Evolutionary conservation across 305 asterid genomes (phyloP), one percentile per base, ranked within the genome.

Genomic region (Solanum aculeatissimum): DNA sequence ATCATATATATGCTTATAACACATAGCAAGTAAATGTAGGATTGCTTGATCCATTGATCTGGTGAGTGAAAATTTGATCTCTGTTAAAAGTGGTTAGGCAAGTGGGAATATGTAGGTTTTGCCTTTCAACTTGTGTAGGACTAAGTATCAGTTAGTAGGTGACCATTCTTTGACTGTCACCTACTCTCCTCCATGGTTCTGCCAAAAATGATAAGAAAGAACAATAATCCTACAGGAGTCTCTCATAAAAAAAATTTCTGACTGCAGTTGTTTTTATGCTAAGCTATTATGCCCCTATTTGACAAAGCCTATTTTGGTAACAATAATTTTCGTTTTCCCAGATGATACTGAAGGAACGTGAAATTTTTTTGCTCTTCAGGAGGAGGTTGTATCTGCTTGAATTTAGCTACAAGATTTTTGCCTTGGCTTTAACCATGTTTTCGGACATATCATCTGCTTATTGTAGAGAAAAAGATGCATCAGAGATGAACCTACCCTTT

Each of bases 281-380:
- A 18, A 84, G 75, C 72, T 85, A 85, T 86, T 86, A 81, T 86
- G 87, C 84, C 74, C 87, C 88, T 87, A 87, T 86, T 88, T 90
- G 85, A 89, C 82, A 74, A 79, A 86, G 80, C 84, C 87, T 84
- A 53, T 58, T 84, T 81, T 92, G 87, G 95, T 92, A 91, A 93
- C 92, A 69, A 71, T 49, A 89, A 90, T 90, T 92, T 88, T 93
- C 95, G 89, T 93, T 94, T 92, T 91, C 95, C 96, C 98, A 94
- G 98, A 96, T 96, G 95, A 92, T 89, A 89, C 66, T 88, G 98
- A 96, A 87, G 99, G 98, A 79, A 94, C 98, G 98, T 96, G 98
- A 95, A 45, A 88, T 87, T 83, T 89, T 89, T 88, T 85, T 85
- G 92, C 92, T 85, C 89, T 79, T 88, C 86, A 83, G 86, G 90